phyloP scores from a whole-genome alignment of 768 basidiomycete species.

The Cystobasidium tubakii region DNA sequence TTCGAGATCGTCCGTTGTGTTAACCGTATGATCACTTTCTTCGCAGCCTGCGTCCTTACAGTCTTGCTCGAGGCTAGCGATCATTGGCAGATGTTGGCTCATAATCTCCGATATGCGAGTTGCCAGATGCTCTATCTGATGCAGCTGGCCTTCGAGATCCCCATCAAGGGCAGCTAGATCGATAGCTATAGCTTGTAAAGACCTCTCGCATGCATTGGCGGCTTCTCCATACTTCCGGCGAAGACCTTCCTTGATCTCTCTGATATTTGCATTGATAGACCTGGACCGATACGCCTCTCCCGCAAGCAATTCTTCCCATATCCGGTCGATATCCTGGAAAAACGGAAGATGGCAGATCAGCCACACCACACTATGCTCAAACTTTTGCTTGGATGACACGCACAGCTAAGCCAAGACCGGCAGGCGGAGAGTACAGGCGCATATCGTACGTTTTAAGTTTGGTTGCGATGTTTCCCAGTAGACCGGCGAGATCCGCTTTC shows the following conservation, averaged over 20 bases:
- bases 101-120: background rate
- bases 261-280: conserved; percentile 79
- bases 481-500: conserved; percentile 74
- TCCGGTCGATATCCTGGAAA: conserved; percentile 63
- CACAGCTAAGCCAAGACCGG: conserved; percentile 62
- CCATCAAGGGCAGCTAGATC: conserved; percentile 72
- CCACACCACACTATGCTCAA: background rate
- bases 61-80: conserved; percentile 64
- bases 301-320: conserved; percentile 66
- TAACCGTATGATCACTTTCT: conserved; percentile 91
- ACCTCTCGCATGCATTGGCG: conserved; percentile 69
- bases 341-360: background rate
- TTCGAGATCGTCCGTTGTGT: conserved; percentile 78
- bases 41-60: conserved; percentile 85
- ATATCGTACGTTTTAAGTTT: conserved; percentile 86
- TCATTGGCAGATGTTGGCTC: conserved; percentile 42
- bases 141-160: conserved; percentile 60
- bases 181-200: conserved; percentile 61
- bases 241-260: conserved; percentile 54
- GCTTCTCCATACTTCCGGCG: conserved; percentile 59
- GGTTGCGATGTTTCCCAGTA: conserved; percentile 88
- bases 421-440: conserved; percentile 71
- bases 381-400: no score
- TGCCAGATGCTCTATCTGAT: background rate
- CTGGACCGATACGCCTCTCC: conserved; percentile 72